Base-by-base conservation (phyloP, 331 rosid species). In the Saraca asoca region DNA sequence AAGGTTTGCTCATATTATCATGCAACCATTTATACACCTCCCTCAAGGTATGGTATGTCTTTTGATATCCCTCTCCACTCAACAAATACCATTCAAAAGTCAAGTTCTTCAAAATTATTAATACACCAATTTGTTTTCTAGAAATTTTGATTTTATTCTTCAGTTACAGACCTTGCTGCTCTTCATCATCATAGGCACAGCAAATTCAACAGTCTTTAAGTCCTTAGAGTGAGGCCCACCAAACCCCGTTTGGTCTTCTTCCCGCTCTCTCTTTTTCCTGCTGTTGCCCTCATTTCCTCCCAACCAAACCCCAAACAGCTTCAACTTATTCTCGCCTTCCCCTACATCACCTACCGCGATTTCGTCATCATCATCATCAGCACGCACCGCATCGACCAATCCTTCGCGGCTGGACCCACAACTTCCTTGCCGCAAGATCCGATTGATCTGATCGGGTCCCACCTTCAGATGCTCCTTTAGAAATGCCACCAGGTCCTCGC, bases 301-400 rank as follows among this genome's bases (percentile, higher is more conserved):
- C 66, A 94, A 73, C 99, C 91, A 90, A 64, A 94, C 99, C 38
- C 99, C 99, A 59, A 94, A 94, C 78, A 94, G 83, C 74, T 88
- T 90, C 87, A 94, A 55, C 72, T 82, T 70, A 17, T 75, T 80
- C 0, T 64, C 60, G 0, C 46, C 68, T 0, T 31, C 70, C 5
- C 50, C 42, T 13, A 46, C 68, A 6, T 77, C 83, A 52, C 77
- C 77, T 31, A 67, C 87, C 41, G 6, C 33, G 10, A 19, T 70
- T 10, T 66, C 73, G 38, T 53, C 81, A 13, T 7, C 35, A 7
- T 44, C 59, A 12, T 51, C 77, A 17, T 44, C 62, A 48, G 50
- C 29, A 11, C 51, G 62, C 62, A 1, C 57, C 66, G 31, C 19
- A 9, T 10, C 43, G 7, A 39, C 43, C 24, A 29, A 29, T 69